phyloP scores from a whole-genome alignment of 345 rosid species.

The Raphanus sativus region DNA sequence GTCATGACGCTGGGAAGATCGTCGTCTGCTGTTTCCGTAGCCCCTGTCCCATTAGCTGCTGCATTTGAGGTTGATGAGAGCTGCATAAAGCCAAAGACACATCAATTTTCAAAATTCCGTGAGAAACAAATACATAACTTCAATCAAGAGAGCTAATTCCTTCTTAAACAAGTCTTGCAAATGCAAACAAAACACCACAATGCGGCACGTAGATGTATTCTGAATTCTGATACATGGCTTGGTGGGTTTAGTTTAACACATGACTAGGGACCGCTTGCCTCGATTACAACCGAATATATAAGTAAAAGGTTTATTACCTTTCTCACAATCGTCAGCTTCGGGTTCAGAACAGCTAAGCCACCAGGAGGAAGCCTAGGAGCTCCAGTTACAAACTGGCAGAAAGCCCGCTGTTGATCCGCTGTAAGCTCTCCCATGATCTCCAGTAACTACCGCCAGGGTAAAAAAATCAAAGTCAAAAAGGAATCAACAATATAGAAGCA shows the following conservation, averaged over 20 bases:
- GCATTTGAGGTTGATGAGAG: slow-evolving; percentile 75
- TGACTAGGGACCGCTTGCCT: not conserved
- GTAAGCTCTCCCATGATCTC: slow-evolving; percentile 98
- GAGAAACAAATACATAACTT: not conserved
- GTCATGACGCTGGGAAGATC: slow-evolving; percentile 99
- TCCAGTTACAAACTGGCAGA: slow-evolving; percentile 98
- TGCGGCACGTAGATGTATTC: not conserved
- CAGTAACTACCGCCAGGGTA: slow-evolving; percentile 53
- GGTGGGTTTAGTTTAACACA: not conserved
- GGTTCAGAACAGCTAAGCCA: slow-evolving; percentile 91
- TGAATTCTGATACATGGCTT: not conserved
- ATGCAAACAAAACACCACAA: not conserved
- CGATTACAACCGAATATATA: not conserved
- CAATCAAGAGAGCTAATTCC: not conserved
- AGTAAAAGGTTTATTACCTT: slow-evolving; percentile 54
- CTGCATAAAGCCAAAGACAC: slow-evolving; percentile 55
- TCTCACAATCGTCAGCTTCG: slow-evolving; percentile 94
- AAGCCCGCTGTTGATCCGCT: slow-evolving; percentile 94
- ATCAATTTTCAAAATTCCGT: slow-evolving; percentile 1
- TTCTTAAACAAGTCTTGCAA: not conserved
- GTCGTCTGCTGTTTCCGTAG: slow-evolving; percentile 84
- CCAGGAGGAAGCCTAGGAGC: slow-evolving; percentile 99
- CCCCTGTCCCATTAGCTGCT: slow-evolving; percentile 67
- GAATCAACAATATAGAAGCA: slow-evolving; percentile 4
- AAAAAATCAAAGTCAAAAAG: slow-evolving; percentile 12